Evolutionary conservation across 495 filamentous ascomycete species (phyloP).

Genomic region (Parathielavia hyrcaniae): DNA sequence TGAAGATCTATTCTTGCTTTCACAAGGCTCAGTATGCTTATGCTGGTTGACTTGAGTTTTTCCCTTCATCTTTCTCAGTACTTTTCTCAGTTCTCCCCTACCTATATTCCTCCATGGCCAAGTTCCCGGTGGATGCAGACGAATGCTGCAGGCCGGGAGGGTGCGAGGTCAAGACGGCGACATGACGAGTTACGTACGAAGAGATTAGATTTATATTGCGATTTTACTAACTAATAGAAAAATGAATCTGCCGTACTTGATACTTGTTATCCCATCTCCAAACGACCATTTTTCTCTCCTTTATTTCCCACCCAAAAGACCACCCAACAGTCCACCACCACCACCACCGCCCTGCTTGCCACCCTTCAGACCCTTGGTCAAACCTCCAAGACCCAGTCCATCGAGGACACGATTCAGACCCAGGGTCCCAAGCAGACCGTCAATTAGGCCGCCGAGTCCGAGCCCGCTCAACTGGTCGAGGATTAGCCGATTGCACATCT

Average conservation of each 20-base stretch:
- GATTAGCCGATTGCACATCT: conserved; percentile 15
- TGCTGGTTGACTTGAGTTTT: too few relatives aligned
- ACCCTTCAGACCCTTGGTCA: conserved; percentile 41
- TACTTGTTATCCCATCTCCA: not conserved
- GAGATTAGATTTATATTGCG: not conserved
- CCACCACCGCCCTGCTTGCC: conserved; percentile 36
- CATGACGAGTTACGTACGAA: too few relatives aligned
- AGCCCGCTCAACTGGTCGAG: conserved; percentile 58
- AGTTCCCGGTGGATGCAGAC: too few relatives aligned
- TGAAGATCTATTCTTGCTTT: too few relatives aligned
- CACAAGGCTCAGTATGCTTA: too few relatives aligned
- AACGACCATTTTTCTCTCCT: not conserved
- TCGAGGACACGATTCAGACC: conserved; percentile 73
- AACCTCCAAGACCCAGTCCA: conserved; percentile 61
- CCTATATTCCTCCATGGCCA: too few relatives aligned
- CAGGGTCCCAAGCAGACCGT: conserved; percentile 71
- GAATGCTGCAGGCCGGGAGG: too few relatives aligned
- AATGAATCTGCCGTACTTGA: not conserved
- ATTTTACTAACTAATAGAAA: not conserved
- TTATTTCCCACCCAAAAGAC: conserved; percentile 24
- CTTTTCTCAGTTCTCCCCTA: too few relatives aligned
- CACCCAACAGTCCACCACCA: conserved; percentile 28
- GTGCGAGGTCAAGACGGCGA: too few relatives aligned
- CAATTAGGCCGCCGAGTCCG: conserved; percentile 75
- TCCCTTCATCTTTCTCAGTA: too few relatives aligned